Conservation (phyloP, 352 stramenopile genomes). For the Globisporangium megalacanthum region DNA sequence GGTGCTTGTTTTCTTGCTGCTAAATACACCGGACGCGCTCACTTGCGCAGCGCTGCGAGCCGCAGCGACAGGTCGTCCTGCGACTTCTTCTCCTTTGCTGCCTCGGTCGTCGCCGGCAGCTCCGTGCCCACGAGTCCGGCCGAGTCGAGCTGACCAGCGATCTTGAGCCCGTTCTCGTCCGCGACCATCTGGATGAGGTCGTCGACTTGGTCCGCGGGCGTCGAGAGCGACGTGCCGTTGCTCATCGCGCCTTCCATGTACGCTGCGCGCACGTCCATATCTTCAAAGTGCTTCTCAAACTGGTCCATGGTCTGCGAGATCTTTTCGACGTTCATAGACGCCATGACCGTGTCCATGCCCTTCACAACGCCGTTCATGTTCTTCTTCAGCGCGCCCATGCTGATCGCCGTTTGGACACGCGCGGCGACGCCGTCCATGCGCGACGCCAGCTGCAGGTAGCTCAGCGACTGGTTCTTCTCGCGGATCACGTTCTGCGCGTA, state of each 20-base stretch:
- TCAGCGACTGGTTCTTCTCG: slow-evolving; percentile 89
- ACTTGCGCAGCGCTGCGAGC: slow-evolving; percentile 73
- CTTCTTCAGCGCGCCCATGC: slow-evolving; percentile 92
- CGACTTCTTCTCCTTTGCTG: slow-evolving; percentile 70
- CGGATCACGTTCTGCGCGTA: slow-evolving; percentile 92
- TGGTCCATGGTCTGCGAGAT: slow-evolving; percentile 97
- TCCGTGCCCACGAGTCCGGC: slow-evolving; percentile 84
- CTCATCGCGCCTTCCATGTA: slow-evolving; percentile 99
- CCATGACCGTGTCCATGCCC: slow-evolving; percentile 96
- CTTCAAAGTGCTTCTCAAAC: slow-evolving; percentile 99
- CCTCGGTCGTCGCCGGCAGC: slow-evolving; percentile 49
- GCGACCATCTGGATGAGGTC: slow-evolving; percentile 97
- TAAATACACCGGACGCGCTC: not conserved
- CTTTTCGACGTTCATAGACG: slow-evolving; percentile 97
- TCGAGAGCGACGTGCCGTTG: slow-evolving; percentile 92
- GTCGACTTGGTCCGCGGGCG: slow-evolving; percentile 97
- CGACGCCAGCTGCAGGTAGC: slow-evolving; percentile 93
- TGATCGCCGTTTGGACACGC: slow-evolving; percentile 95
- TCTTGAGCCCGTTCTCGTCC: slow-evolving; percentile 95
- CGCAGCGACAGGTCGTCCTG: slow-evolving; percentile 82
- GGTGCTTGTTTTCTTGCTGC: not conserved
- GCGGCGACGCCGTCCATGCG: slow-evolving; percentile 96
- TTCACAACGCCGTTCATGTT: slow-evolving; percentile 96
- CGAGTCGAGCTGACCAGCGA: slow-evolving; percentile 92
- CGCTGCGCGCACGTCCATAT: slow-evolving; percentile 96